These are phyloP conservation scores for Yamadazyma sp. DNA, from an alignment of 805 yeast species.

Conservation along the genomic window DNA sequence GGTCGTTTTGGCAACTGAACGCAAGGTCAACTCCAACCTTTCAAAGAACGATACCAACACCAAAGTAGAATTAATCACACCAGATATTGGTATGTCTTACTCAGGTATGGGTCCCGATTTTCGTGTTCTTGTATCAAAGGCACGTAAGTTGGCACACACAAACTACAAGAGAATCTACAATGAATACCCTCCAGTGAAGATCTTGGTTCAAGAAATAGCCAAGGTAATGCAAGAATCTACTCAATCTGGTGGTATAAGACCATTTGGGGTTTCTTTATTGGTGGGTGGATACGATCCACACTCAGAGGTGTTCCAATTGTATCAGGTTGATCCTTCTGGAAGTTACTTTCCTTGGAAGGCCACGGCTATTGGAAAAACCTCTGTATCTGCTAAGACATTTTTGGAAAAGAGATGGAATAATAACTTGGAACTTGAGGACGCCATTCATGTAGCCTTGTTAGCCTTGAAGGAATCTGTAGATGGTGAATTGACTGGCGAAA, in stretches of 20 bases:
- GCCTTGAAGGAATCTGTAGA: conserved; percentile 96
- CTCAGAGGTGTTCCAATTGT: conserved; percentile 66
- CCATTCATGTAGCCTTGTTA: conserved; percentile 90
- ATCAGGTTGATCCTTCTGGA: conserved; percentile 98
- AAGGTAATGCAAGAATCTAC: conserved; percentile 98
- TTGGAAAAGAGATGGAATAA: conserved; percentile 98
- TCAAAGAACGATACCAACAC: conserved; percentile 71
- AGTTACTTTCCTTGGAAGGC: conserved; percentile 99
- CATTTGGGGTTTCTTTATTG: conserved; percentile 93
- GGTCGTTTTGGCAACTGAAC: conserved; percentile 93
- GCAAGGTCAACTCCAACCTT: conserved; percentile 78
- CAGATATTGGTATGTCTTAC: conserved; percentile 94
- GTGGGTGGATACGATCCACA: conserved; percentile 93
- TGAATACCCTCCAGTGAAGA: conserved; percentile 95
- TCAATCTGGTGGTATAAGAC: conserved; percentile 97
- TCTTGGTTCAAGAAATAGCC: conserved; percentile 92
- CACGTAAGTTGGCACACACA: conserved; percentile 91
- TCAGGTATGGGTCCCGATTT: conserved; percentile 99
- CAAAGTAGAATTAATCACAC: conserved; percentile 83
- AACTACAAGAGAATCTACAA: conserved; percentile 90
- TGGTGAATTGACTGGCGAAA: conserved; percentile 96
- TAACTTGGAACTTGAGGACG: conserved; percentile 95
- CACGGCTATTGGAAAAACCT: conserved; percentile 96
- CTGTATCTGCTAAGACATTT: conserved; percentile 95
- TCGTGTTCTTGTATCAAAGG: conserved; percentile 89